Evolutionary conservation across 768 basidiomycete species (phyloP), one percentile per base, ranked within the genome.

Genomic region (Lactarius hengduanensis): DNA sequence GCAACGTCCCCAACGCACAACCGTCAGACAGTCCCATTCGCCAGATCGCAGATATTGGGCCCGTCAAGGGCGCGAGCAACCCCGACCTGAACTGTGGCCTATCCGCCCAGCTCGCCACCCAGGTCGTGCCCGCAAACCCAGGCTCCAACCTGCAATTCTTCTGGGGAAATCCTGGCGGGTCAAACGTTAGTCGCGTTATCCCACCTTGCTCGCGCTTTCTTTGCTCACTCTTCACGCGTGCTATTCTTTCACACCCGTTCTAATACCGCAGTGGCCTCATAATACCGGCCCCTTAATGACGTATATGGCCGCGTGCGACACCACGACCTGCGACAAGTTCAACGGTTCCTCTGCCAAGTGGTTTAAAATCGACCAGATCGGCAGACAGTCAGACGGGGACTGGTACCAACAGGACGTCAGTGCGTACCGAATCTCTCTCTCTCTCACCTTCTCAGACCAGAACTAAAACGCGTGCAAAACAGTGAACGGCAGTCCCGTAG

Each of bases 271-370:
- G 77, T 84, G 82, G 84, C 79, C 79, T 1, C 84, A 90, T 70
- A 77, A 88, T 65, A 86, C 78, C 30, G 90, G 91, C 4, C 90
- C 91, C 4, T 77, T 91, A 75, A 76, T 91, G 76, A 90, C 88
- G 41, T 92, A 92, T 73, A 82, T 92, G 83, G 82, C 89, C 2
- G 76, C 78, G 34, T 92, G 91, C 72, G 83, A 61, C 13, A 53
- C 81, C 0, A 75, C 77, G 57, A 79, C 80, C 0, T 92, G 90
- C 75, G 81, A 82, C 71, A 76, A 84, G 71, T 90, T 87, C 75
- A 79, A 90, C 70, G 73, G 85, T 4, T 78, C 83, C 15, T 72
- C 79, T 8, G 87, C 88, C 20, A 78, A 83, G 73, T 92, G 88
- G 88, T 90, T 91, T 83, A 92, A 92, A 80, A 76, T 77, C 47